Conservation (phyloP, 176 grass and related monocot genomes). For the Dendrocalamus sinicus region DNA sequence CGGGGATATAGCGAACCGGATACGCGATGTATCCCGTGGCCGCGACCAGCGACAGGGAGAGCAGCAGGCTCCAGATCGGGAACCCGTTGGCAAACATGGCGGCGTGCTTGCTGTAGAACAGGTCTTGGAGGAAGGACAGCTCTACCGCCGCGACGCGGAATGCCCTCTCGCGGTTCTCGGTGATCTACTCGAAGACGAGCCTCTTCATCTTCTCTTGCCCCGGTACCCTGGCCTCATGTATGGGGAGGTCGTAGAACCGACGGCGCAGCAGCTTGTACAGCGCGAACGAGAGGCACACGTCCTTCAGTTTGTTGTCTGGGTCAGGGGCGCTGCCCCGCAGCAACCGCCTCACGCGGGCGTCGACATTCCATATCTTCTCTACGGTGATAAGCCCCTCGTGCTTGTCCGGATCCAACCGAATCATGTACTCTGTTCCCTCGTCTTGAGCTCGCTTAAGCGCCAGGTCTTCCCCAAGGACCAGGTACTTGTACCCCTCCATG, state of each 20-base stretch:
- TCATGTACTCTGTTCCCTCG: neutral
- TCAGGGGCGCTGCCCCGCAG: neutral
- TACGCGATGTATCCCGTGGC: neutral
- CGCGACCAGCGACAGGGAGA: neutral
- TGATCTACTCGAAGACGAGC: neutral
- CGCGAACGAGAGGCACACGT: conserved; percentile 30
- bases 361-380: conserved; percentile 33
- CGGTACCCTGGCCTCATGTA: conserved; percentile 2
- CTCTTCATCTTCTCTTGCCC: neutral
- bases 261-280: conserved; percentile 41
- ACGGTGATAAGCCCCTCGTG: conserved; percentile 22
- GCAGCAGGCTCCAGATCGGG: fast-evolving
- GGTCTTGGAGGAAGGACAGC: conserved; percentile 41
- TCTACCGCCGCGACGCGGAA: neutral
- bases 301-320: neutral
- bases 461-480: conserved; percentile 36
- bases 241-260: conserved; percentile 28
- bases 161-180: neutral
- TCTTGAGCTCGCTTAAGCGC: neutral
- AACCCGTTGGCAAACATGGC: conserved; percentile 8
- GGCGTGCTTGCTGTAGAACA: conserved; percentile 25
- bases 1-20: neutral
- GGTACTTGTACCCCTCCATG: conserved; percentile 36
- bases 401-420: neutral
- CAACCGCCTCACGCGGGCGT: neutral